Percentiles rank a stretch among this genome's conserved stretches.
Conservation (phyloP, 1,284 basidiomycete genomes). For the Limonomyces culmigenus region DNA sequence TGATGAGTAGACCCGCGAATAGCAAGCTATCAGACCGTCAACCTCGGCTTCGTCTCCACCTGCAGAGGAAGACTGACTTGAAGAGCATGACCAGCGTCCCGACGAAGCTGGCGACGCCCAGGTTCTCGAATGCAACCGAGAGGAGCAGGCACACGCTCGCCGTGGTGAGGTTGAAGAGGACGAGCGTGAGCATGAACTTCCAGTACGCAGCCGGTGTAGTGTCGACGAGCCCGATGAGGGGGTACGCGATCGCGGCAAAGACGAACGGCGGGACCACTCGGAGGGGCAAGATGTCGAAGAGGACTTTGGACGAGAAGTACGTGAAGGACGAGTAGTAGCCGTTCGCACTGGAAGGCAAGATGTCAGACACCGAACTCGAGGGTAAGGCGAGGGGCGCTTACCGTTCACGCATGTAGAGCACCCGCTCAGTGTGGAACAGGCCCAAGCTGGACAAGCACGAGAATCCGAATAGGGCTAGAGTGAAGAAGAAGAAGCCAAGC, state of each 20-base stretch:
- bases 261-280: slow-evolving; percentile 88
- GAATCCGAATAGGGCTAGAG: slow-evolving; percentile 88
- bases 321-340: slow-evolving; percentile 94
- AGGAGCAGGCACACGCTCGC: slow-evolving; percentile 83
- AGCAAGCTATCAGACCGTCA: slow-evolving; percentile 49
- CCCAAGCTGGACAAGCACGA: slow-evolving; percentile 87
- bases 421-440: slow-evolving; percentile 84
- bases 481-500: slow-evolving; percentile 89
- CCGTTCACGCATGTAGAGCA: slow-evolving; percentile 94
- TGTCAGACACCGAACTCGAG: slow-evolving; percentile 3
- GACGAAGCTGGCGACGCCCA: slow-evolving; percentile 80
- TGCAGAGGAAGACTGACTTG: slow-evolving; percentile 53
- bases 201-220: slow-evolving; percentile 72
- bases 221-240: slow-evolving; percentile 85
- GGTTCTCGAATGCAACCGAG: slow-evolving; percentile 74
- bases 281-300: slow-evolving; percentile 92
- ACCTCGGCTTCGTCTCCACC: neutral
- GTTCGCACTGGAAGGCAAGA: slow-evolving; percentile 53
- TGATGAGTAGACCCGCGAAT: slow-evolving; percentile 91
- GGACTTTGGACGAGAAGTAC: slow-evolving; percentile 89
- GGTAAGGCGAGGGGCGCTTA: slow-evolving; percentile 16
- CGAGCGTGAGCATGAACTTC: slow-evolving; percentile 92
- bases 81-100: slow-evolving; percentile 94
- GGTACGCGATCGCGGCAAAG: slow-evolving; percentile 89
- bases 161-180: slow-evolving; percentile 90